Base-by-base conservation (phyloP, 805 yeast species). In the Kluyveromyces lactis region DNA sequence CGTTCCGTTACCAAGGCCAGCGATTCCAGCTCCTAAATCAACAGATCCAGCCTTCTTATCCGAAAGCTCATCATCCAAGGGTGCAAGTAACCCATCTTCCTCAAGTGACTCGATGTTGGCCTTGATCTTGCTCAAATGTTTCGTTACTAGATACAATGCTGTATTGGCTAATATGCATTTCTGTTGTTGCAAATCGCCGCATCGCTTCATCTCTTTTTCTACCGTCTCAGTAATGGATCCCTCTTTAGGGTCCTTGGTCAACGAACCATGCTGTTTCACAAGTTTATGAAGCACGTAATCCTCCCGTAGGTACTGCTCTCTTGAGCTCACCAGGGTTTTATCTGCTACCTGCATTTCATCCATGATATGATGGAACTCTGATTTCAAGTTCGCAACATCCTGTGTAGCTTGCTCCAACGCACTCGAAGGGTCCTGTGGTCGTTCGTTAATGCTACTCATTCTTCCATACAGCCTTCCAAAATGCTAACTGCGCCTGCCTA, bases 381-480 rank as follows among this genome's bases (percentile, higher is more conserved):
- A 79, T 18, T 96, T 96, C 32, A 92, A 70, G 51, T 89, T 90
- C 9, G 90, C 77, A 31, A 90, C 67, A 48, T 77, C 81, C 55
- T 75, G 80, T 4, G 81, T 74, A 42, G 81, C 79, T 50, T 81
- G 84, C 47, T 82, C 90, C 28, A 82, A 59, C 6, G 79, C 73
- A 1, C 92, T 75, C n/a, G 95, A 87, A 3, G 97, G 89, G 63
- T 89, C 97, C 95, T 86, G 86, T 2, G 36, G 24, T 16, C 31
- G 23, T 15, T 32, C 21, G 15, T 16, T 26, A 10, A 15, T 23
- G 17, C 27, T 31, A 9, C 24, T 21, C 24, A 21, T 21, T n/a
- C 24, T 21, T 21, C 8, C 24, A 21, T 21, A n/a, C n/a, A n/a
- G n/a, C n/a, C n/a, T 36, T 23, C 18, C 24, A 11, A 5, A 7